phyloP scores from a whole-genome alignment of 176 grass and related monocot genomes.

The Tillandsia fasciculata region DNA sequence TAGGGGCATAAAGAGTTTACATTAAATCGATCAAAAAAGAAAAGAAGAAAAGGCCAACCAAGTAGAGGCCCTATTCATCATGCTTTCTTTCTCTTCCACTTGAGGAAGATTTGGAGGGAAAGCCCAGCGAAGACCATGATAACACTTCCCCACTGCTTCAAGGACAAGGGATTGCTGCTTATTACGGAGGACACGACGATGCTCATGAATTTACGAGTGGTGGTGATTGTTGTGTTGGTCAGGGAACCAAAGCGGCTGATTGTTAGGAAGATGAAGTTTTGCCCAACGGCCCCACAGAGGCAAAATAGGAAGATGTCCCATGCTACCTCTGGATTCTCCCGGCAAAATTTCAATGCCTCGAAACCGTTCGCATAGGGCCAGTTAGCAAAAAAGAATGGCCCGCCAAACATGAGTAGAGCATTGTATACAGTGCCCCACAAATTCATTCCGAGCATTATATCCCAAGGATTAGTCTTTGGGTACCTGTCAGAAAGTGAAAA shows the following conservation, averaged over 20 bases:
- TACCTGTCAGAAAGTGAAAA: constrained; percentile 34
- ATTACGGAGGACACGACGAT: constrained; percentile 79
- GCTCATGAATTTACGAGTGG: constrained; percentile 51
- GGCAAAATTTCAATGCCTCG: constrained; percentile 20
- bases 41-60: constrained; percentile 6
- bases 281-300: constrained; percentile 24
- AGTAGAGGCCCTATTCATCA: constrained; percentile 8
- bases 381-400: constrained; percentile 18
- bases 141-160: constrained; percentile 15
- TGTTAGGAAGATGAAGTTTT: constrained; percentile 90
- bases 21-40: background rate
- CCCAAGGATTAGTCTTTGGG: constrained; percentile 90
- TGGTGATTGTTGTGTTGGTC: constrained; percentile 95
- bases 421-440: constrained; percentile 95
- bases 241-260: constrained; percentile 91
- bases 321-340: constrained; percentile 24
- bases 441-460: constrained; percentile 99
- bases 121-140: constrained; percentile 20
- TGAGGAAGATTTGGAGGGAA: constrained; percentile 22
- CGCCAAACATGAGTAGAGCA: constrained; percentile 70
- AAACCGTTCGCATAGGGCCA: constrained; percentile 19
- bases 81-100: constrained; percentile 12
- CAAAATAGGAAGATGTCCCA: constrained; percentile 28
- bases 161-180: constrained; percentile 68
- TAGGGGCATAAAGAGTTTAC: too few species aligned